Conservation (phyloP, 2,329 filamentous ascomycete genomes). For the Bipolaris oryzae region DNA sequence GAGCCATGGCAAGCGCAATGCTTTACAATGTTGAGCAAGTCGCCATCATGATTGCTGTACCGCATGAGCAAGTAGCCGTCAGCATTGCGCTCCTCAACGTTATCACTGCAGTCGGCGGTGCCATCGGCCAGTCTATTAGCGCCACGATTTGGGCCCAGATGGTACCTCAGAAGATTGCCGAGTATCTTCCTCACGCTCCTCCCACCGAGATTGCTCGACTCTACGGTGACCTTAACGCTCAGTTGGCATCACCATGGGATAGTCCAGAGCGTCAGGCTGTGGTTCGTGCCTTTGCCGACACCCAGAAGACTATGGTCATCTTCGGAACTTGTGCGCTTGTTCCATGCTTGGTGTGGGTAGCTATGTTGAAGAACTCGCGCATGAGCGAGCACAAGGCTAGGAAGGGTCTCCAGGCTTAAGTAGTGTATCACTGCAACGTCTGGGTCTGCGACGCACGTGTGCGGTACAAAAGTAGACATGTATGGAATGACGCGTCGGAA, state of each 20-base stretch:
- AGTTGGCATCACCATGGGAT: slow-evolving; percentile 59
- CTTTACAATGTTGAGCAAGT: slow-evolving; percentile 27
- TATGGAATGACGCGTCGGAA: background rate
- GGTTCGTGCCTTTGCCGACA: slow-evolving; percentile 38
- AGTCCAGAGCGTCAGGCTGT: slow-evolving; percentile 52
- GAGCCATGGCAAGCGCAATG: slow-evolving; percentile 29
- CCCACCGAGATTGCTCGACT: slow-evolving; percentile 12
- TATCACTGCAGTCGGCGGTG: slow-evolving; percentile 58
- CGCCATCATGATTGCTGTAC: slow-evolving; percentile 29
- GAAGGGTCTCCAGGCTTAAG: slow-evolving; percentile 19
- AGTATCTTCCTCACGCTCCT: slow-evolving; percentile 24
- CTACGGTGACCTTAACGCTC: slow-evolving; percentile 55
- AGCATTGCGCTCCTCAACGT: slow-evolving; percentile 58
- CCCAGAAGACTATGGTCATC: slow-evolving; percentile 41
- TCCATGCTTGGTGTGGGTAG: slow-evolving; percentile 28
- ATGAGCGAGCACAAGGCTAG: slow-evolving; percentile 19
- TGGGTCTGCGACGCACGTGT: background rate
- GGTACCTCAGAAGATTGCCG: slow-evolving; percentile 49
- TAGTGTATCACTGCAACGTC: background rate
- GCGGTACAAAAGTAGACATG: background rate
- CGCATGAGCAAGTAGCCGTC: slow-evolving; percentile 25
- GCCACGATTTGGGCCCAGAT: slow-evolving; percentile 67
- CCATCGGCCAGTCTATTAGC: slow-evolving; percentile 57
- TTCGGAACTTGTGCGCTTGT: slow-evolving; percentile 36
- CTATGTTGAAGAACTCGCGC: slow-evolving; percentile 28